Evolutionary conservation across 768 basidiomycete genomes (phyloP), one percentile per base, ranked within the genome.

Genomic region (Rhizopogon salebrosus): DNA sequence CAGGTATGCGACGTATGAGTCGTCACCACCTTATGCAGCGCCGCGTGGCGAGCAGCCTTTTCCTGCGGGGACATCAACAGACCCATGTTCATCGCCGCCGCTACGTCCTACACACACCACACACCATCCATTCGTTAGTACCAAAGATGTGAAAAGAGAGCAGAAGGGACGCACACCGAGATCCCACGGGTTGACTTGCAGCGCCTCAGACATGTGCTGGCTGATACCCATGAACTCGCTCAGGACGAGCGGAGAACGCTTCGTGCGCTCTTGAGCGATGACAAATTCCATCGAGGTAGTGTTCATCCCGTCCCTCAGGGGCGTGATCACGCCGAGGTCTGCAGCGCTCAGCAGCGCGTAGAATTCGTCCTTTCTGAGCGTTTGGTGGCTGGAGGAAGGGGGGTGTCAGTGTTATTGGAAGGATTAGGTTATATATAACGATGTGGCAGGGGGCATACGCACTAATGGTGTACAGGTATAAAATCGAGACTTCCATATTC

Each of bases 211-310:
- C 91, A 98, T 94, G 56, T 91, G 85, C 62, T 89, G 85, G 49
- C 91, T 89, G 61, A 97, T 97, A 9, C 95, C 95, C 89, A 97
- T 97, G 64, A 98, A 98, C 72, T 99, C 95, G 63, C 90, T 93
- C 51, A 99, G 74, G 55, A 98, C 88, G 48, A 94, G 82, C 0
- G 95, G 94, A 34, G 83, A 85, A 70, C 83, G 84, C 64, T 87
- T 86, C 48, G 91, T 88, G 61, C 76, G 78, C 60, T 89, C 82
- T 71, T 99, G 95, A 31, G 94, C 93, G 56, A 98, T 89, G 26
- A 95, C 89, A 68, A 95, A 98, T 70, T 98, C 95, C 93, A 97
- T 95, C 48, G 86, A 88, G 0, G 95, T 97, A 13, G 95, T 98
- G 77, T 99, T 99, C 97, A 98, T 98, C 6, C 95, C 97, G 64